A percentile compares a stretch with the other conserved stretches of the same genome.
Evolutionary conservation across 306 rosid species (phyloP).

Genomic region (Cucumis cinereus): DNA sequence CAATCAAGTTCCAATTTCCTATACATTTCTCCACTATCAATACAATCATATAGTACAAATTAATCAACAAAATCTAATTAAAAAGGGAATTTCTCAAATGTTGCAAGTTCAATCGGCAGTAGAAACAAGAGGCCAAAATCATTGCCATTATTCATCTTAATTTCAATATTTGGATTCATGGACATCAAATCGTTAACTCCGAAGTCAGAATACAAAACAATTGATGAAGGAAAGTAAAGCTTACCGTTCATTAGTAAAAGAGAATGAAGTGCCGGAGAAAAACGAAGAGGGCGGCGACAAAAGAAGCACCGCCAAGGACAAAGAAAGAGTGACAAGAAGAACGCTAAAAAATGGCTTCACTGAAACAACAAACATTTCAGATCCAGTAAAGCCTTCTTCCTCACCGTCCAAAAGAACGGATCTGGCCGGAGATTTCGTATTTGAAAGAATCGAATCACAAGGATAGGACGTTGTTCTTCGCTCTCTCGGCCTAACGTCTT

Average conservation of each 20-base stretch:
- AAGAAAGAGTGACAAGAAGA: slow-evolving; percentile 30
- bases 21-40: neutral
- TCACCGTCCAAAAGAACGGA: neutral
- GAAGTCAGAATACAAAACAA: neutral
- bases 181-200: neutral
- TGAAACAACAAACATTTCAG: slow-evolving; percentile 50
- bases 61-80: neutral
- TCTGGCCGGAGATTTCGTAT: neutral
- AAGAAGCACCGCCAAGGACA: slow-evolving; percentile 30
- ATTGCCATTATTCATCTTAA: too few relatives aligned
- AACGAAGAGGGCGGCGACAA: slow-evolving; percentile 31
- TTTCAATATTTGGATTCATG: neutral
- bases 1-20: neutral
- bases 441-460: neutral
- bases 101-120: too few relatives aligned
- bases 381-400: slow-evolving; percentile 1
- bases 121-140: too few relatives aligned
- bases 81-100: neutral
- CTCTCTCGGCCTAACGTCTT: neutral
- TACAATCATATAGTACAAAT: neutral
- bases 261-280: slow-evolving; percentile 19
- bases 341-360: slow-evolving; percentile 50
- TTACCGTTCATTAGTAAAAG: slow-evolving; percentile 26
- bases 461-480: neutral
- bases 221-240: slow-evolving; percentile 5